Percentiles rank a stretch among this genome's conserved stretches.
These are phyloP conservation scores for Xylariales sp. DNA, from an alignment of 2,329 filamentous ascomycete genomes.

Conservation along the genomic window DNA sequence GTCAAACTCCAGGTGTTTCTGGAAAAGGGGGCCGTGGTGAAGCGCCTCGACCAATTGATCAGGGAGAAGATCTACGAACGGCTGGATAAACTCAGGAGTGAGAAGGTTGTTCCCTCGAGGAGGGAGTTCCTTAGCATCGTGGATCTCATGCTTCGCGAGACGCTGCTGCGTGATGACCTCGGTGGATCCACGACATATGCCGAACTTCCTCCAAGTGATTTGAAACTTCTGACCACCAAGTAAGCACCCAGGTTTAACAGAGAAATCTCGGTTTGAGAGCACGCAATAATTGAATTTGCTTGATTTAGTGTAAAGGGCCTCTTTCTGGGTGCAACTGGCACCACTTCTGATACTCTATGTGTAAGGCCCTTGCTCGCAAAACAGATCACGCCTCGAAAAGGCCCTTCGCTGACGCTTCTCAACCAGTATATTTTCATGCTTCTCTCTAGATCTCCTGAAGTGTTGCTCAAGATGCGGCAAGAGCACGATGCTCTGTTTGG, in stretches of 20 bases:
- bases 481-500: constrained; percentile 25
- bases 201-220: constrained; percentile 7
- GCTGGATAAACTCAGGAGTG: constrained; percentile 6
- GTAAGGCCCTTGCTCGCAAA: constrained; percentile 3
- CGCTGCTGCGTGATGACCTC: constrained; percentile 6
- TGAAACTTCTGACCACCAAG: constrained; percentile 15
- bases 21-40: constrained; percentile 7
- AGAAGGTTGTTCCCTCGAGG: constrained; percentile 10
- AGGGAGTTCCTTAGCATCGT: constrained; percentile 12
- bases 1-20: constrained; percentile 17
- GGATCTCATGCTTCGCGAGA: constrained; percentile 13
- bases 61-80: constrained; percentile 9
- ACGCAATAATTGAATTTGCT: no score
- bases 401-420: not conserved
- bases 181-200: constrained; percentile 6
- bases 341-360: constrained; percentile 15
- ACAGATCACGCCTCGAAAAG: no score
- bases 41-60: constrained; percentile 9
- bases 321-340: constrained; percentile 21
- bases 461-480: constrained; percentile 17
- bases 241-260: not conserved
- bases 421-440: constrained; percentile 10
- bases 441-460: constrained; percentile 14
- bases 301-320: constrained; percentile 15
- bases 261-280: no score